Base-by-base conservation (phyloP, 805 yeast species). In the Cephaloascus albidus region DNA sequence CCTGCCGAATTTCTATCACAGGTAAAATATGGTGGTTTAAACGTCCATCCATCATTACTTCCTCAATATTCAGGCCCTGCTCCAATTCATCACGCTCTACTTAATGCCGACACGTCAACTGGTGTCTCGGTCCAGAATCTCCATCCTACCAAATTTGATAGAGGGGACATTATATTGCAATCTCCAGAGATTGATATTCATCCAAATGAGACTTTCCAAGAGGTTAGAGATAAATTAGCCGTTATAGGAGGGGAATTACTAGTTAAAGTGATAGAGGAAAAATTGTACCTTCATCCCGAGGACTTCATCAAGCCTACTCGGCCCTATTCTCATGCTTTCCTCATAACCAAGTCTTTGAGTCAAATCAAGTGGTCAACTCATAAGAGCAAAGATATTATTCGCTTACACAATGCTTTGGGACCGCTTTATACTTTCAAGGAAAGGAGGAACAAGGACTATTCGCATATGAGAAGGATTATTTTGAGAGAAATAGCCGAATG, bases 81-180 rank as follows among this genome's bases (percentile, higher is more conserved):
- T 1, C 98, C 98, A 0, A 60, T 93, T 3, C 97, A 90, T 44
- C 70, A 76, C 43, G 79, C 96, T 0, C 57, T 93, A 10, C 55
- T 89, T 50, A 75, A 83, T 43, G 68, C 68, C 33, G 88, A 82
- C 46, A 28, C 45, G 0, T 42, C 36, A 15, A 82, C 97, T 0
- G 98, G 97, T 0, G 95, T 87, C 15, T 76, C 96, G 0, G 73
- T 93, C 0, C 98, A 93, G 55, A 85, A 96, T 0, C 59, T 93
- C 18, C 96, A 93, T 52, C 96, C 97, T 0, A 70, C 82, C 1
- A 72, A 78, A 53, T 93, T 93, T 51, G 98, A 93, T 49, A 66
- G 63, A 27, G 98, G 98, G 1, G 63, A 68, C 2, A 72, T 90
- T 0, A 54, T 93, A 2, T 56, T 66, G 15, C 94, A 83, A 45